Evolutionary conservation across 148 eudicot species (phyloP), one percentile per base, ranked within the genome.

Genomic region (Cornus controversa): DNA sequence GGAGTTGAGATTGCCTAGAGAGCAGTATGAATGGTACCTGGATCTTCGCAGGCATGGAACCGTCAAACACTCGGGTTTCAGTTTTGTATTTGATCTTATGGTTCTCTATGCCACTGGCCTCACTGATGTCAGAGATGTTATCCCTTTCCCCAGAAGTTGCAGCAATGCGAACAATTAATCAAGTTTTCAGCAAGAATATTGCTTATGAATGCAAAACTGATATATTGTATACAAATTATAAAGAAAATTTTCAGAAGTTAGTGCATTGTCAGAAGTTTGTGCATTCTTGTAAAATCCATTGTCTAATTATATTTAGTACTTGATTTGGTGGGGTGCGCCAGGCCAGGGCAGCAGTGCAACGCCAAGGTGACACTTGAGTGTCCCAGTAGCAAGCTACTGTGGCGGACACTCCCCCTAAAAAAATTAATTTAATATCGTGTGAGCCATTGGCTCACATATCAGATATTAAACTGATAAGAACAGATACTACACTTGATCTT

Each of bases 31-130:
- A 67, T 96, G 99, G 99, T 96, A 93, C 75, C 62, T 91, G 75
- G 98, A 93, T 84, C 97, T 96, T 69, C 92, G 89, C 4, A 90
- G 87, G 81, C 85, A 93, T 60, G 98, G 98, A 4, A 85, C 90
- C 1, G 92, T 82, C 67, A 89, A 84, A 67, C 87, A 84, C 74
- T 91, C 93, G 6, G 99, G 99, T 37, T 93, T 96, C 75, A 89
- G 93, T 74, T 87, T 96, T 54, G 79, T 60, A 31, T 90, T 93
- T 27, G 98, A 93, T 67, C 84, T 81, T 8, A 84, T 96, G 76
- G 90, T 87, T 78, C 90, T 87, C 60, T 85, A 84, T 80, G 92
- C 98, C 58, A 93, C 99, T 23, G 97, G 99, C 71, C 87, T 96
- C 66, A 78, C 87, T 22, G 94, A 93, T 79, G 75, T 92, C 42